Base-by-base conservation (phyloP, 805 yeast genomes). In the Yamadazyma kitorensis region DNA sequence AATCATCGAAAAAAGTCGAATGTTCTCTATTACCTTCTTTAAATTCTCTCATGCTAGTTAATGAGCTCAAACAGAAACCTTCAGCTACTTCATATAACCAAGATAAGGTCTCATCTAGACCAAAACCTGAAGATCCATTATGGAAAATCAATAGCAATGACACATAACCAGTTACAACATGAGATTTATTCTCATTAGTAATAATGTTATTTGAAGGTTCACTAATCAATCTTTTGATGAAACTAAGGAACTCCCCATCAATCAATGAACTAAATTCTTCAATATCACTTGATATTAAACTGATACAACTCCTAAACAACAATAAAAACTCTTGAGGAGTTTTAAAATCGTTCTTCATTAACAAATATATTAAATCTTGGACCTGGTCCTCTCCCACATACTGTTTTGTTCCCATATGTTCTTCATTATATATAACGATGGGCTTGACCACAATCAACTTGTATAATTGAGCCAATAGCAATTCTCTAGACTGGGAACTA, bases 381-480 rank as follows among this genome's bases (percentile, higher is more conserved):
- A 59, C 63, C 24, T 50, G 55, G 11, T 48, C 67, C 20, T 67
- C 72, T 14, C 57, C 52, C 22, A 70, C 61, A 46, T 56, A 64
- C 18, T 49, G 48, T 23, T 54, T 59, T n/a, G 61, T 61, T 6
- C 67, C 71, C 5, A 48, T 40, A 42, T 54, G 43, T 37, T 60
- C 62, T 28, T 66, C 68, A 40, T 64, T 64, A 39, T 48, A 54
- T 2, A 60, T 51, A 5, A 54, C 33, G 19, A 67, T 44, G 6
- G 74, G 71, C 34, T 61, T 68, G 28, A 64, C 59, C 5, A 70
- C 69, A 21, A 70, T 59, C 50, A 74, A 52, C 38, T 69, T 69
- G 45, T 66, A 73, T 31, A 76, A 54, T 49, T 76, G 78, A 5
- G 74, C 76, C 40, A 74, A 51, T 17, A 76, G 56, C 40, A 72